phyloP scores from a whole-genome alignment of 345 rosid genomes.

The Bretschneidera sinensis region DNA sequence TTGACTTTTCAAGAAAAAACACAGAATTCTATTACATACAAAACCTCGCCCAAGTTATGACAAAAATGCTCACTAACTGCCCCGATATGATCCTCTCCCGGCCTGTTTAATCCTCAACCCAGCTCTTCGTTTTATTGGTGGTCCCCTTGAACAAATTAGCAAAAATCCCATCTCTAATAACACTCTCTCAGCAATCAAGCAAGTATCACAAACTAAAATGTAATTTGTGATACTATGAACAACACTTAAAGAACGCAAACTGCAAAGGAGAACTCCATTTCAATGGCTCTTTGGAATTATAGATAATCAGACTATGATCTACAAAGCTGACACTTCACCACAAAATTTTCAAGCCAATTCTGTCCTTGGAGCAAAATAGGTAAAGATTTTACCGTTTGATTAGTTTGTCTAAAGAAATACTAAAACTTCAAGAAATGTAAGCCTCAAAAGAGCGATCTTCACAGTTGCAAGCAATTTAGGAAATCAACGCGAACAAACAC shows the following conservation, averaged over 20 bases:
- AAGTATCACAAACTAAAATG: conserved; percentile 1
- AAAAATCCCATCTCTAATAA: conserved; percentile 30
- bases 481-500: not conserved
- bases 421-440: no score
- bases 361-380: not conserved
- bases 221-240: not conserved
- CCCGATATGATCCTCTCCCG: conserved; percentile 60
- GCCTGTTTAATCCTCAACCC: conserved; percentile 49
- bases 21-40: conserved; percentile 16
- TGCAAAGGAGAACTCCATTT: not conserved
- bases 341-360: not conserved
- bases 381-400: not conserved
- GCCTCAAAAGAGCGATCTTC: not conserved
- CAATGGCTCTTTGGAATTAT: not conserved
- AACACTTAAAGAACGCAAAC: conserved; percentile 5
- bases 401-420: no score
- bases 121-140: conserved; percentile 47
- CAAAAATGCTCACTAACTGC: conserved; percentile 35
- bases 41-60: not conserved
- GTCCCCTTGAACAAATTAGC: conserved; percentile 35
- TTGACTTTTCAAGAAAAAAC: conserved; percentile 15
- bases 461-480: not conserved
- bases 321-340: no score
- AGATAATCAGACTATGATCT: not conserved
- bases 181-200: not conserved